phyloP scores from a whole-genome alignment of 2,329 filamentous ascomycete species.

The Hirsutella thompsonii region DNA sequence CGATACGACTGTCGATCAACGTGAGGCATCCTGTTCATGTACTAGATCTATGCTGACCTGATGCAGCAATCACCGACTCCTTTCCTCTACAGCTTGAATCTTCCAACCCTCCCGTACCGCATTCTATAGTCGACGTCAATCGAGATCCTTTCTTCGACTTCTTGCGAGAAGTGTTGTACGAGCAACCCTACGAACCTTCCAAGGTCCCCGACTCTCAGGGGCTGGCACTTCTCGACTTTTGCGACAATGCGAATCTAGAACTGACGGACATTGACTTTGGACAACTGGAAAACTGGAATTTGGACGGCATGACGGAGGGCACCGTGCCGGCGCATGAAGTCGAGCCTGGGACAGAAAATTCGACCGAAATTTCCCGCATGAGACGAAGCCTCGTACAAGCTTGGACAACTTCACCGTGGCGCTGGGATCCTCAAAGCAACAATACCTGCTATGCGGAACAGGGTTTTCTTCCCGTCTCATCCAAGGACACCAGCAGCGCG shows the following conservation, averaged over 20 bases:
- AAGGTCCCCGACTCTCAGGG: constrained; percentile 25
- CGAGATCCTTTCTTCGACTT: constrained; percentile 35
- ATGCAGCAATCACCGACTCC: constrained; percentile 4
- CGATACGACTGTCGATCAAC: constrained; percentile 18
- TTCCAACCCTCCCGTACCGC: not conserved
- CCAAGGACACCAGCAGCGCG: constrained; percentile 21
- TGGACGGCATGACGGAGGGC: constrained; percentile 19
- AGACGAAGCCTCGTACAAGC: constrained; percentile 32
- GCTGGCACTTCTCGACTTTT: constrained; percentile 34
- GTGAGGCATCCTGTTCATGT: not conserved
- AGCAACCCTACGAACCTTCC: constrained; percentile 25
- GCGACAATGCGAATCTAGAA: constrained; percentile 34
- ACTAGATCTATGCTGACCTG: not conserved
- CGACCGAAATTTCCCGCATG: constrained; percentile 30
- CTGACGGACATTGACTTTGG: constrained; percentile 39
- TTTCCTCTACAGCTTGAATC: constrained; percentile 3
- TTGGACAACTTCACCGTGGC: constrained; percentile 37
- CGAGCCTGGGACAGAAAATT: constrained; percentile 19
- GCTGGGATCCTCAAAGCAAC: constrained; percentile 31
- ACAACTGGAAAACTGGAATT: constrained; percentile 34
- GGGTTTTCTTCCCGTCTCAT: constrained; percentile 29
- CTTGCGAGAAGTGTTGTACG: constrained; percentile 35
- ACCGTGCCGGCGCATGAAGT: constrained; percentile 10
- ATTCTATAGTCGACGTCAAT: constrained; percentile 14
- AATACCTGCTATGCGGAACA: constrained; percentile 32